Evolutionary conservation across 2,329 filamentous ascomycete species (phyloP), one percentile per base, ranked within the genome.

Genomic region (Alternaria hordeiaustralica): DNA sequence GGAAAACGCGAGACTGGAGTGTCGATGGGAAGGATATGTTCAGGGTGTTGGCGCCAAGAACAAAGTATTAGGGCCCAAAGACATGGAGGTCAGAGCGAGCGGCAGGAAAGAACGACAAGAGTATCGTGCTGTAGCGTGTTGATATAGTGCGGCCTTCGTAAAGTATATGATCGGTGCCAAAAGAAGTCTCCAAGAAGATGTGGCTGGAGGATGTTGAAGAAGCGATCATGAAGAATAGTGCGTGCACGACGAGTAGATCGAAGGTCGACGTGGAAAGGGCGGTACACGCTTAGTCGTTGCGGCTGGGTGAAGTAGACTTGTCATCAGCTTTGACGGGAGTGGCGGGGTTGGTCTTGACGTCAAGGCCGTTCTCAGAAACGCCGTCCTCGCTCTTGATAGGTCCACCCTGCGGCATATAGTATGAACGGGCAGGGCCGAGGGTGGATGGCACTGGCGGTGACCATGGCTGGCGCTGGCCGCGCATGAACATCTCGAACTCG

Each of bases 401-500:
- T 53, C 68, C 66, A 20, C 63, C 59, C 44, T 77, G 74, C 4
- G 68, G 60, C 63, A 75, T 67, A 7, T 75, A 69, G 55, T 75
- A 74, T 7, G 75, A 70, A 18, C 75, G 75, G 28, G 76, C 71
- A 54, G 73, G 75, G 18, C 76, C 73, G 7, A 80, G 70, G 11
- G 74, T 77, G 5, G 78, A 79, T 25, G 76, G 76, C 36, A 80
- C 65, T 7, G 75, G 67, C 9, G 78, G 78, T 11, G 76, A 73
- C 74, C 75, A 80, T 4, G 77, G 75, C 33, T 73, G 71, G n/a
- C 77, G 76, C 55, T 75, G 76, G 46, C 75, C 69, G 41, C 71
- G 72, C 63, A 81, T 74, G 68, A 76, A 80, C 57, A 78, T 68
- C 67, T 81, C 79, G 46, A 80, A 81, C 63, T 81, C 79, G 55